Evolutionary conservation across 352 stramenopile species (phyloP).

Genomic region (Globisporangium okanoganense): DNA sequence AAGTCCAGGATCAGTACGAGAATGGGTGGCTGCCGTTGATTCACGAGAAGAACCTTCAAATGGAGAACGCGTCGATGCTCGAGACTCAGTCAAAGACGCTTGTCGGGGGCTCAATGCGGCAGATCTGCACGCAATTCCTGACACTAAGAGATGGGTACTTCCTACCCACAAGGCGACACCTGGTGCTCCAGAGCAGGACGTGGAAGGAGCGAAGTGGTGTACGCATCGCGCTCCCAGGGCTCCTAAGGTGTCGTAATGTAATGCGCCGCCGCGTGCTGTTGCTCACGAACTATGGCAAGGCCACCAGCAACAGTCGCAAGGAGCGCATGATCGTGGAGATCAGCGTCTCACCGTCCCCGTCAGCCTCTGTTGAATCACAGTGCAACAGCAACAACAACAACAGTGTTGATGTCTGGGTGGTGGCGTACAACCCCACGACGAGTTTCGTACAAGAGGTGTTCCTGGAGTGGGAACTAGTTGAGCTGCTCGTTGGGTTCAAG

Average conservation of each 20-base stretch:
- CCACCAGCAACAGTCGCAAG: neutral
- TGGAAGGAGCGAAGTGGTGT: constrained; percentile 25
- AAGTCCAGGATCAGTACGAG: constrained; percentile 36
- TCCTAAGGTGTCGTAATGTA: constrained; percentile 35
- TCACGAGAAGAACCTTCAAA: constrained; percentile 13
- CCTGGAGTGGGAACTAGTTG: constrained; percentile 64
- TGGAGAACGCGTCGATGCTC: constrained; percentile 25
- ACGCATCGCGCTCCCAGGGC: constrained; percentile 41
- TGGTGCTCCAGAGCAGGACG: constrained; percentile 35
- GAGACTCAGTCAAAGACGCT: constrained; percentile 24
- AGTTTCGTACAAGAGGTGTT: constrained; percentile 46
- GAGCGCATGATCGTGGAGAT: constrained; percentile 48
- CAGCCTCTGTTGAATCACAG: neutral
- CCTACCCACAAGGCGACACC: constrained; percentile 40
- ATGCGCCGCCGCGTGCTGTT: constrained; percentile 34
- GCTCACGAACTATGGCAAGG: constrained; percentile 24
- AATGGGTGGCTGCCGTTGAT: constrained; percentile 24
- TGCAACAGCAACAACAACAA: constrained; percentile 18
- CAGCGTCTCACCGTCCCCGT: constrained; percentile 25
- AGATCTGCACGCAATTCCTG: constrained; percentile 36
- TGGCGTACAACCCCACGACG: constrained; percentile 47
- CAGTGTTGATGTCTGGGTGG: constrained; percentile 30
- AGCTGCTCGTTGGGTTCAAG: constrained; percentile 37
- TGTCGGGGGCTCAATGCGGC: constrained; percentile 28
- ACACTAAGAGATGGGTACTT: constrained; percentile 41